Base-by-base conservation (phyloP, 768 basidiomycete genomes). In the Chlorophyllum brunneum region DNA sequence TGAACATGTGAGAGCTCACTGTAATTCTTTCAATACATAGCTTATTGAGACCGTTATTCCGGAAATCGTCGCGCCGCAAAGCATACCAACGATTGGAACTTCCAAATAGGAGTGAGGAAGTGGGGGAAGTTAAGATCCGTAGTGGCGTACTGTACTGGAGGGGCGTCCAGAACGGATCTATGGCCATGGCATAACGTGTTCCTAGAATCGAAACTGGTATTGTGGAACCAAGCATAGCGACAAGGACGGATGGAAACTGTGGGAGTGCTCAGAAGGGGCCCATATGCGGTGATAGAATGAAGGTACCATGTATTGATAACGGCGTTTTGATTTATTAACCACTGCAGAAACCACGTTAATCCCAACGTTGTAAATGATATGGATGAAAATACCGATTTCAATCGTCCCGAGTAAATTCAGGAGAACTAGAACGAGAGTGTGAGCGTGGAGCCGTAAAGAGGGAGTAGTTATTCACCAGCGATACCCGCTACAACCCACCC, bases 71-170 rank as follows among this genome's bases (percentile, higher is more conserved):
- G 79, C 82, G 1, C 91, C 91, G 34, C 89, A 86, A 2, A 93
- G 72, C 92, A 93, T 94, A 5, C 92, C 90, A 6, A 91, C 76
- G 47, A 92, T 80, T 4, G 88, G 90, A 47, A 92, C 89, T 91
- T 44, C 26, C 18, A 40, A 5, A 22, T 26, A 43, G 6, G 11
- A 22, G 51, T 56, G 13, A 20, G 15, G 34, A 23, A 15, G 16
- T 42, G 24, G 20, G 15, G 4, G 29, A 2, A 23, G 20, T 40
- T 4, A 22, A n/a, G 5, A 59, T 83, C 36, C n/a, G n/a, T n/a
- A n/a, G n/a, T n/a, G n/a, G n/a, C n/a, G n/a, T 55, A 88, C 90
- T 85, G 59, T 84, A 93, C 62, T 91, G 86, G 31, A 83, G 81
- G 0, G 92, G 90, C 22, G 72, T 78, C 92, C 93, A 94, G 65